phyloP scores from a whole-genome alignment of 768 basidiomycete genomes.

The Boletus speciosus region DNA sequence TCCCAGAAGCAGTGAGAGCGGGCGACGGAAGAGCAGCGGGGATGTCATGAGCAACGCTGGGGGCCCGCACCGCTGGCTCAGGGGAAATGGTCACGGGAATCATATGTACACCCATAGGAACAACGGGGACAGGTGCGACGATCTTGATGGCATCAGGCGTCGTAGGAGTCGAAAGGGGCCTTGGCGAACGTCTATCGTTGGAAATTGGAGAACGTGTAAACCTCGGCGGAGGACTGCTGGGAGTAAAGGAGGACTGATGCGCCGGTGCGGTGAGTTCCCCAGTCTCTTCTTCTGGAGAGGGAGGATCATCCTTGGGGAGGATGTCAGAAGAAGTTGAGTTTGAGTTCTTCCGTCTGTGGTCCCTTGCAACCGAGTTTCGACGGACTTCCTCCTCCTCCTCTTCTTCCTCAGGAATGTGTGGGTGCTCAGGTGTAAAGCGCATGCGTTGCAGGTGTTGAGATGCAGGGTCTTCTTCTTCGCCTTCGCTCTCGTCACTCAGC shows the following conservation, averaged over 20 bases:
- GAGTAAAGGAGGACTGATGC: conserved; percentile 14
- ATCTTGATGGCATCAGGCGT: conserved; percentile 26
- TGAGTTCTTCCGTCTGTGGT: conserved; percentile 18
- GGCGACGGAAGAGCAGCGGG: conserved; percentile 32
- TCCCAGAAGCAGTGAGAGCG: conserved; percentile 22
- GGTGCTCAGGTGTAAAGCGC: conserved; percentile 44
- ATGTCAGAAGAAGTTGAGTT: conserved; percentile 35
- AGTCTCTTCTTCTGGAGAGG: conserved; percentile 9
- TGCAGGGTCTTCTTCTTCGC: conserved; percentile 51
- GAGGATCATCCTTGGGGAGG: conserved; percentile 19
- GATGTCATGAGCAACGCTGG: conserved; percentile 24
- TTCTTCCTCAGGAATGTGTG: conserved; percentile 61
- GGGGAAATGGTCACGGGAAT: conserved; percentile 24
- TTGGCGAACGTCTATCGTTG: conserved; percentile 20
- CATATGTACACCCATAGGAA: conserved; percentile 14
- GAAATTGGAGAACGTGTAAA: conserved; percentile 20
- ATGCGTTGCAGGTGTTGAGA: conserved; percentile 36
- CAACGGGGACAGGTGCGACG: conserved; percentile 22
- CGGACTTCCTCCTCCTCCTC: conserved; percentile 54
- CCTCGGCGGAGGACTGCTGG: conserved; percentile 14
- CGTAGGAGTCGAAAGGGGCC: conserved; percentile 23
- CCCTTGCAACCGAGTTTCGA: conserved; percentile 22
- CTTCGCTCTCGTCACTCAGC: conserved; percentile 79
- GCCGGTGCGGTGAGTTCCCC: conserved; percentile 14
- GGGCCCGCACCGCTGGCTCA: conserved; percentile 16